Base-by-base conservation (phyloP, 2,329 filamentous ascomycete species). In the Daldinia sp. region DNA sequence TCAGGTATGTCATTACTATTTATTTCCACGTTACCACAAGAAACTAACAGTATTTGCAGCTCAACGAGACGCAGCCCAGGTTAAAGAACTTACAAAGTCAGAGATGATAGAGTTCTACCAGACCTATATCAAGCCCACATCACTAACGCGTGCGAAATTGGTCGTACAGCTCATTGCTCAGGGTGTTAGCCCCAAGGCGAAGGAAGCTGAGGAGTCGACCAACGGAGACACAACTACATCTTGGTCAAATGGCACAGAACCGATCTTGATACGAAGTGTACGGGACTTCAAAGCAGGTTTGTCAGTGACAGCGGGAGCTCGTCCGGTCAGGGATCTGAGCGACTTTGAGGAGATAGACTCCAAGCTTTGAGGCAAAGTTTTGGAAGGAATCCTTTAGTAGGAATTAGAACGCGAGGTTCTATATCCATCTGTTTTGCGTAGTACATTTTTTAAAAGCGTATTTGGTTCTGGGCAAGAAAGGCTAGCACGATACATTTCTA, bases 331-430 rank as follows among this genome's bases (percentile, higher is more conserved):
- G 76, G 91, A 96, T 72, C 80, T 98, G 63, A 91, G 86, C 69
- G 92, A 94, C 76, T 98, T 95, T 79, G 92, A 97, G 78, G 95
- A 98, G 67, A 84, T 90, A 67, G 93, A 93, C 70, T 82, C 92
- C 13, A 98, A 98, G 83, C 85, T 98, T 64, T 95, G 79, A 86
- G 60, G 62, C 33, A 33, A n/a, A 37, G n/a, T 57, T 35, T n/a
- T 28, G 6, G 5, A 44, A 44, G 51, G 67, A 48, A 56, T 60
- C 46, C 30, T 61, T 62, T 63, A 28, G 44, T 60, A 68, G 67
- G 63, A 18, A 39, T 55, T 68, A 62, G 64, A 65, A 61, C 50
- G 56, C 50, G 60, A 56, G 58, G 57, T 67, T 53, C 56, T 70
- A 72, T 70, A 70, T 59, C 63, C 60, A 35, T 63, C 66, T 63